These are phyloP conservation scores for Ilex paraguariensis DNA, from an alignment of 305 asterid genomes.

Conservation along the genomic window DNA sequence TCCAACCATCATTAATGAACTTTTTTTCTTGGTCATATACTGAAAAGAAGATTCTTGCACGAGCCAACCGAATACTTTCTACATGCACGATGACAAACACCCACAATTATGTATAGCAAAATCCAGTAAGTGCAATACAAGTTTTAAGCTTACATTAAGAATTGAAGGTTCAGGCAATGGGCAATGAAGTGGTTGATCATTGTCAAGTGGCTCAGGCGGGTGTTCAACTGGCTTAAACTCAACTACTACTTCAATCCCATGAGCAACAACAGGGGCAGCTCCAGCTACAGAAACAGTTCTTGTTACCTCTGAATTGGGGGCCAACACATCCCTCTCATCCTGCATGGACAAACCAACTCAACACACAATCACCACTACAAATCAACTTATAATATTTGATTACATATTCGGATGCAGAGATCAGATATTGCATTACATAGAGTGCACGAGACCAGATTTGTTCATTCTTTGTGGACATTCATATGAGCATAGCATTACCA, in stretches of 20 bases:
- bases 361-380: not conserved
- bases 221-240: slow-evolving; percentile 88
- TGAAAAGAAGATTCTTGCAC: too few species aligned
- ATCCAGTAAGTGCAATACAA: too few species aligned
- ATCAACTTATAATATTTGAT: not conserved
- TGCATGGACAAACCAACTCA: slow-evolving; percentile 12
- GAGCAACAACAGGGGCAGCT: slow-evolving; percentile 36
- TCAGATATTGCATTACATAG: not conserved
- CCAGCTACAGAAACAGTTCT: slow-evolving; percentile 28
- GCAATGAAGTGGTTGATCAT: slow-evolving; percentile 79
- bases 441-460: not conserved
- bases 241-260: slow-evolving; percentile 60
- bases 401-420: slow-evolving; percentile 1
- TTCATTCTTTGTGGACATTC: not conserved
- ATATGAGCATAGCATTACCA: not conserved
- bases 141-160: slow-evolving; percentile 54
- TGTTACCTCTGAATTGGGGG: slow-evolving; percentile 44
- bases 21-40: too few species aligned
- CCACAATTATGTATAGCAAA: too few species aligned
- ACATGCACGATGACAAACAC: too few species aligned
- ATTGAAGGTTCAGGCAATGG: slow-evolving; percentile 90
- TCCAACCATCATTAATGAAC: too few species aligned
- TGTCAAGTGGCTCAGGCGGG: slow-evolving; percentile 77
- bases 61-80: too few species aligned
- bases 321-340: slow-evolving; percentile 57